Base-by-base conservation (phyloP, 495 filamentous ascomycete species). In the Lineolata rhizophorae region DNA sequence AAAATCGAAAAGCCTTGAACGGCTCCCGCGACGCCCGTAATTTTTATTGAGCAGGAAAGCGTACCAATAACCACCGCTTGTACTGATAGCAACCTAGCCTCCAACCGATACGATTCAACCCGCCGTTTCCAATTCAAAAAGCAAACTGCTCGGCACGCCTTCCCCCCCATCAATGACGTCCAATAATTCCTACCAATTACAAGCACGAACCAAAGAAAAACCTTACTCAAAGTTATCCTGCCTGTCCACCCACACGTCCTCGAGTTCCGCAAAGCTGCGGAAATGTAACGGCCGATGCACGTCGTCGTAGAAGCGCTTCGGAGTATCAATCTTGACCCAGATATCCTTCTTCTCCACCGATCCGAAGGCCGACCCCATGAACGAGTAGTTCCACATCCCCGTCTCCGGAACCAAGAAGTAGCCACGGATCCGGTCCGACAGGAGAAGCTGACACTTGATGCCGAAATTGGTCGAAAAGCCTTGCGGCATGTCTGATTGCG, bases 391-490 rank as follows among this genome's bases (percentile, higher is more conserved):
- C 90, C 90, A 99, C 16, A 77, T 62, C 28, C 73, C 73, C 19
- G 72, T 73, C 38, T 95, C 90, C 10, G 90, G 90, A 11, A 93
- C 81, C 37, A 99, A 55, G 67, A 95, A 95, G 55, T 80, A 93
- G 17, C 90, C 90, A 43, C 76, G 67, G 42, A 93, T 85, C 51
- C 76, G 77, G 50, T 94, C 84, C 43, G 74, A 83, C 35, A 99
- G 64, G 28, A 95, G 58, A 28, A 99, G 53, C 57, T 95, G 87
- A 37, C 84, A 82, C 58, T 95, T 95, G 55, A 90, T 75, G 34
- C 83, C 87, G 74, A 93, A 90, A 31, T 61, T 68, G 22, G 81
- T 90, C 24, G 69, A 70, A 64, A 99, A 99, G 25, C 90, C 90
- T 34, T 81, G 72, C 0, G 90, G 90, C 51, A 87, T 77, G 52